These are phyloP conservation scores for Globisporangium radiosum DNA, from an alignment of 352 stramenopile species.

Conservation along the genomic window DNA sequence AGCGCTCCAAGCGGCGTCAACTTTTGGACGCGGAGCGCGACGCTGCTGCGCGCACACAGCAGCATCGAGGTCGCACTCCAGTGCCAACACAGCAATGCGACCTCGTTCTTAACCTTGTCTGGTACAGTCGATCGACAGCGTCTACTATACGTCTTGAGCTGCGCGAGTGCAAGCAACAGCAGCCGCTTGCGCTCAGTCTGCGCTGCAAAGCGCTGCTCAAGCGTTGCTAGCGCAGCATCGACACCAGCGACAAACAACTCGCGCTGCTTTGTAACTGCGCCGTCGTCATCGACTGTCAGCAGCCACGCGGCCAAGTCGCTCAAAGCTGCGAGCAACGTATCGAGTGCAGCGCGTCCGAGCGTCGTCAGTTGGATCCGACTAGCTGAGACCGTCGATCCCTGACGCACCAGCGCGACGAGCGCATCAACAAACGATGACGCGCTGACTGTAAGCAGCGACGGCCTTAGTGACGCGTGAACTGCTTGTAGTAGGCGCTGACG, in stretches of 20 bases:
- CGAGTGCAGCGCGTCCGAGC: conserved; percentile 40
- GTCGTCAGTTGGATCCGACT: conserved; percentile 40
- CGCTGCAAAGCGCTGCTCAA: conserved; percentile 13
- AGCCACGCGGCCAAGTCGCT: conserved; percentile 19
- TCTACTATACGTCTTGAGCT: conserved; percentile 14
- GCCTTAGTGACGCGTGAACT: background rate
- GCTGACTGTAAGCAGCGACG: conserved; percentile 1
- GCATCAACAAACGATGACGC: conserved; percentile 3
- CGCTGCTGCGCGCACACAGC: conserved; percentile 40
- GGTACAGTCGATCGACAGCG: background rate
- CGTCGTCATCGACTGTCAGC: conserved; percentile 1
- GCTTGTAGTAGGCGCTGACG: background rate
- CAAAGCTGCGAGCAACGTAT: conserved; percentile 42
- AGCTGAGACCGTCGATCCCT: conserved; percentile 1
- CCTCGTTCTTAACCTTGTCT: background rate
- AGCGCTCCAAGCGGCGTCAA: conserved; percentile 9
- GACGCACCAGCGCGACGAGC: conserved; percentile 3
- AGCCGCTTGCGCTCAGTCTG: conserved; percentile 1
- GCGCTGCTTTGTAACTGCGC: too few relatives aligned
- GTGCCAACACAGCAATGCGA: conserved; percentile 54
- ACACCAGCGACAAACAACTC: background rate
- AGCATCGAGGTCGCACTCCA: conserved; percentile 41
- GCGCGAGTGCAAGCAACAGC: conserved; percentile 5
- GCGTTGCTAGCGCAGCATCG: conserved; percentile 4
- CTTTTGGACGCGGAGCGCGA: conserved; percentile 20